These are phyloP conservation scores for Sambucus nigra DNA, from an alignment of 129 eudicot genomes.

Conservation along the genomic window DNA sequence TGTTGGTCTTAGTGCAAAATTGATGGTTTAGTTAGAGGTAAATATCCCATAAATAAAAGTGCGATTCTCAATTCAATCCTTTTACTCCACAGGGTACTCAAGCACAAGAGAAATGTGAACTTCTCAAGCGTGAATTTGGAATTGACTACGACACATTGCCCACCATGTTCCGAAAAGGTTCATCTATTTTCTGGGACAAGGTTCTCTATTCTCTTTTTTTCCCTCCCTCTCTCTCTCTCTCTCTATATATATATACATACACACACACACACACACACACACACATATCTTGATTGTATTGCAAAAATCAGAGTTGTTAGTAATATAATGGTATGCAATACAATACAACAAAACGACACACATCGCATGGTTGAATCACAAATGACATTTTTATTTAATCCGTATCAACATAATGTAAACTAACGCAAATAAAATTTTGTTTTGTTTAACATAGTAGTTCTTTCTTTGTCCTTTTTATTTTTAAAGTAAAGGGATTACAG, in stretches of 20 bases:
- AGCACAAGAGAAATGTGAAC: constrained; percentile 62
- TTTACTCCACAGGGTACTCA: constrained; percentile 61
- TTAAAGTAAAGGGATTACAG: too few species aligned
- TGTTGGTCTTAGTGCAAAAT: neutral
- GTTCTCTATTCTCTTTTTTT: constrained; percentile 18
- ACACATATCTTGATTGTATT: neutral
- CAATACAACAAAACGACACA: too few species aligned
- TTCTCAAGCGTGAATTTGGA: constrained; percentile 39
- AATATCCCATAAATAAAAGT: too few species aligned
- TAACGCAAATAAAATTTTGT: too few species aligned
- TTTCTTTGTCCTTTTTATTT: too few species aligned
- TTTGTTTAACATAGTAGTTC: too few species aligned
- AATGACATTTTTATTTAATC: too few species aligned
- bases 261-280: neutral
- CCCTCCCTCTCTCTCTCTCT: neutral
- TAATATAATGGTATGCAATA: too few species aligned
- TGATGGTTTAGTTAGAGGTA: neutral
- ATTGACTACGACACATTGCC: constrained; percentile 51
- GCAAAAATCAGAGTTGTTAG: too few species aligned
- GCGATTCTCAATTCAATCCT: neutral
- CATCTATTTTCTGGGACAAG: constrained; percentile 72
- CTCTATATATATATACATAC: too few species aligned
- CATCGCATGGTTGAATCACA: too few species aligned
- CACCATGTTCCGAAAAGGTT: constrained; percentile 69
- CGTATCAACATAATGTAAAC: too few species aligned